Conservation (phyloP, 176 grass and related monocot species). For the Carex myosuroides region DNA sequence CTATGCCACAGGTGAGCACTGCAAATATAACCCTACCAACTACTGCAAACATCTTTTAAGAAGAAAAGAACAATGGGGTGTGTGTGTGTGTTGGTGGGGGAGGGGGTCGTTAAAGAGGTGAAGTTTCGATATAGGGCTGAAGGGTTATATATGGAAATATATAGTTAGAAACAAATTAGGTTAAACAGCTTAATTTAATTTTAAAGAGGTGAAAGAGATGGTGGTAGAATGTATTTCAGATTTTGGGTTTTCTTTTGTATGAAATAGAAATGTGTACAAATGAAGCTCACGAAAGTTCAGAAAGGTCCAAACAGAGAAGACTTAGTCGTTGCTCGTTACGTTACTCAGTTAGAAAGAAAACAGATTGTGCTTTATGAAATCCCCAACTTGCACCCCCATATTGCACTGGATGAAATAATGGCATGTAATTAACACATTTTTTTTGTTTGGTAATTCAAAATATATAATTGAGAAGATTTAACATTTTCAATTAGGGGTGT, state of each 20-base stretch:
- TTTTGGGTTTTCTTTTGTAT: background rate
- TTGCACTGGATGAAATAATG: background rate
- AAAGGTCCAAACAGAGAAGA: background rate
- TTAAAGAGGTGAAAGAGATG: background rate
- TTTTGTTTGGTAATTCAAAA: background rate
- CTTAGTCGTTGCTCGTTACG: background rate
- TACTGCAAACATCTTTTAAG: slow-evolving; percentile 5
- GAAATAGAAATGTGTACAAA: background rate
- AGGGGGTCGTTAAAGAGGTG: too few species aligned
- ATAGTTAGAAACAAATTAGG: background rate
- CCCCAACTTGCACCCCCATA: background rate
- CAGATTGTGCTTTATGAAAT: background rate
- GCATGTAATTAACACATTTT: background rate
- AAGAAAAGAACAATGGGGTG: background rate
- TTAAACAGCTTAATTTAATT: background rate
- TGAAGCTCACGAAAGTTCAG: background rate
- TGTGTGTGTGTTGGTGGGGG: background rate
- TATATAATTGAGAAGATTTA: background rate
- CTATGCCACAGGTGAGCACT: slow-evolving; percentile 62
- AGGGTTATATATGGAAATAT: slow-evolving; percentile 8
- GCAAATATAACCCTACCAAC: slow-evolving; percentile 36
- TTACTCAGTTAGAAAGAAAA: background rate
- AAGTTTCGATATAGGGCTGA: background rate
- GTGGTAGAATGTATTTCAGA: background rate
- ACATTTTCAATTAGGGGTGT: background rate